Percentiles rank a stretch among this genome's conserved stretches.
Evolutionary conservation across 345 rosid species (phyloP).

Genomic region (Salix dunnii): DNA sequence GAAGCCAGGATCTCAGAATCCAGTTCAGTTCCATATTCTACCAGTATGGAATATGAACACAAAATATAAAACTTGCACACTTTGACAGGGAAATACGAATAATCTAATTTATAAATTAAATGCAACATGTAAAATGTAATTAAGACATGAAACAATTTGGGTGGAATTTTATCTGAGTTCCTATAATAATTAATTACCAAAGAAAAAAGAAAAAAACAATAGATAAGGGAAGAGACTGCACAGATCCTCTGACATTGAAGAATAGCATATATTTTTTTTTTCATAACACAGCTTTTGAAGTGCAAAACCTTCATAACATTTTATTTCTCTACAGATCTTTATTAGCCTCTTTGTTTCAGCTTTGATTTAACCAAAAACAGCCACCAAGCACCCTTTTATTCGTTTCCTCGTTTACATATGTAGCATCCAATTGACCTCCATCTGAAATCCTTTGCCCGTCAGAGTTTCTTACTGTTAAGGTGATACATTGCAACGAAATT

Average conservation of each 20-base stretch:
- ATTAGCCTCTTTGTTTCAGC: constrained; percentile 8
- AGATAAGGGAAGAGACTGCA: constrained; percentile 3
- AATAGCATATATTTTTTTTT: background rate
- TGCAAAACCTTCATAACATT: background rate
- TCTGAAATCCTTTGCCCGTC: background rate
- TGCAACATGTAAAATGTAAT: background rate
- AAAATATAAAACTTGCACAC: too few species aligned
- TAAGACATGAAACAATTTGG: background rate
- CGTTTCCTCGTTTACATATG: constrained; percentile 30
- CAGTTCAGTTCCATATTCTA: too few species aligned
- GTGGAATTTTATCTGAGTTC: background rate
- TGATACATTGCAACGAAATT: background rate
- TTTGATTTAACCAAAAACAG: background rate
- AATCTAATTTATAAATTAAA: too few species aligned
- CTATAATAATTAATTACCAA: background rate
- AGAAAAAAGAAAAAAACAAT: background rate
- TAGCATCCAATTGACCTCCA: constrained; percentile 5
- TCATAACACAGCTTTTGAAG: background rate
- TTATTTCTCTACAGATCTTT: background rate
- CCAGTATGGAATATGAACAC: too few species aligned
- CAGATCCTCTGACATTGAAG: constrained; percentile 7
- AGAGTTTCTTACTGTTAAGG: background rate
- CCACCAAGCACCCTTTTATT: constrained; percentile 9
- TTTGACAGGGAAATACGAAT: background rate
- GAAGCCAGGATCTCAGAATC: background rate